phyloP scores from a whole-genome alignment of 1,284 basidiomycete species.

The Salmacisia buchloeana region DNA sequence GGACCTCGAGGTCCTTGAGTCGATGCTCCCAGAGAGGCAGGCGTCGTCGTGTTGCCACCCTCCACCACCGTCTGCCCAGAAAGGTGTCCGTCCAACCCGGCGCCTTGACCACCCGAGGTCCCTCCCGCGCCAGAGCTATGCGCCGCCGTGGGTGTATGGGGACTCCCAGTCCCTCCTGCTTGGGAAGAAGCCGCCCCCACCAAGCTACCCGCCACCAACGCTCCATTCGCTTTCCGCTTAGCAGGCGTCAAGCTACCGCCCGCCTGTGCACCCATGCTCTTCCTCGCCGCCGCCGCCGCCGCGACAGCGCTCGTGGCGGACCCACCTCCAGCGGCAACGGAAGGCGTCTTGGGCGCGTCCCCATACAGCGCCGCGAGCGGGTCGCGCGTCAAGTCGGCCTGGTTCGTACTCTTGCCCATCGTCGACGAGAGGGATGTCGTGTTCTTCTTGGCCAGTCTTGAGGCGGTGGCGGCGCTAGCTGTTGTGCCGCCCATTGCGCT shows the following conservation, averaged over 20 bases:
- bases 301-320: no score
- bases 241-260: neutral
- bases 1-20: neutral
- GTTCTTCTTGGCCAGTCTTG: neutral
- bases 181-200: no score
- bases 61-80: no score
- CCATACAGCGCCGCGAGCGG: constrained; percentile 5
- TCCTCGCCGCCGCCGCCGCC: no score
- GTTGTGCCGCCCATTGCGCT: neutral
- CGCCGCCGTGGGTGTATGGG: no score
- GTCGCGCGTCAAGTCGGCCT: neutral
- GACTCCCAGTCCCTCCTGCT: no score
- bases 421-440: no score
- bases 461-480: neutral
- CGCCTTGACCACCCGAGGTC: no score
- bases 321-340: no score
- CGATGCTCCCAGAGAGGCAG: neutral
- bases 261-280: neutral
- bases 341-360: neutral
- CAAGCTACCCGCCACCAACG: neutral
- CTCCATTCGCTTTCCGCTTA: constrained; percentile 3
- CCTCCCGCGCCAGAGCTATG: no score
- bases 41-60: neutral
- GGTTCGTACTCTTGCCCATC: neutral
- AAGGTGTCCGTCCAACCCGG: no score